These are phyloP conservation scores for Ceratobasidium theobromae DNA, from an alignment of 1,284 basidiomycete genomes.

Conservation along the genomic window DNA sequence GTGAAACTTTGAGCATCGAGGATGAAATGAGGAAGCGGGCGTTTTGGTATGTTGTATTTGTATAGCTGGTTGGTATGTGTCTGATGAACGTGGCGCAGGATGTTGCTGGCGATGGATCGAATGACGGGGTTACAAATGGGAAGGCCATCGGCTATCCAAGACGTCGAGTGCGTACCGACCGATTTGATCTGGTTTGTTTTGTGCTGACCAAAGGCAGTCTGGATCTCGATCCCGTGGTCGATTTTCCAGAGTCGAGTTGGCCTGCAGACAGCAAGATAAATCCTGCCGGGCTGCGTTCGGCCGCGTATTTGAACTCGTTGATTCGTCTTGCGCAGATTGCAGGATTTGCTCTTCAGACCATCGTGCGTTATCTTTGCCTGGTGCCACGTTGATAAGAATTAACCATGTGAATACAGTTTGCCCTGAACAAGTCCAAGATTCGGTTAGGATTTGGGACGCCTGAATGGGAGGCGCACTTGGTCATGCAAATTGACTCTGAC, in stretches of 20 bases:
- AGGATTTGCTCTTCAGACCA: constrained; percentile 19
- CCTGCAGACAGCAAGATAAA: constrained; percentile 7
- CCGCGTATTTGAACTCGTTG: constrained; percentile 9
- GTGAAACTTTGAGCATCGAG: constrained; percentile 44
- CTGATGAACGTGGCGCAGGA: not conserved
- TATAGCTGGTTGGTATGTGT: not conserved
- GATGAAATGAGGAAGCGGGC: constrained; percentile 58
- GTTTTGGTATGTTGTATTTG: constrained; percentile 47
- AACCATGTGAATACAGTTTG: constrained; percentile 9
- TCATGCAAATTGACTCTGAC: constrained; percentile 21
- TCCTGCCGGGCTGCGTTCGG: not conserved
- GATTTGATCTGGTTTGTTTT: not conserved
- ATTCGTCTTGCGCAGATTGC: constrained; percentile 10
- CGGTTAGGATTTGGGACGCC: constrained; percentile 17
- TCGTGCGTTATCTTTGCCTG: constrained; percentile 18
- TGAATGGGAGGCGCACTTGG: constrained; percentile 23
- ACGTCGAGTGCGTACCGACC: constrained; percentile 12
- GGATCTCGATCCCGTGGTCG: constrained; percentile 17
- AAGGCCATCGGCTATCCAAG: constrained; percentile 19
- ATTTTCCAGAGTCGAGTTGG: constrained; percentile 26
- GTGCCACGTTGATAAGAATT: not conserved
- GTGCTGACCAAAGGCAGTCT: not conserved
- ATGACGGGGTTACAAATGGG: not conserved
- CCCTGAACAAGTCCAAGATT: constrained; percentile 29
- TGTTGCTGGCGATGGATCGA: not conserved